These are phyloP conservation scores for Camelina hispida DNA, from an alignment of 345 rosid genomes.

Conservation along the genomic window DNA sequence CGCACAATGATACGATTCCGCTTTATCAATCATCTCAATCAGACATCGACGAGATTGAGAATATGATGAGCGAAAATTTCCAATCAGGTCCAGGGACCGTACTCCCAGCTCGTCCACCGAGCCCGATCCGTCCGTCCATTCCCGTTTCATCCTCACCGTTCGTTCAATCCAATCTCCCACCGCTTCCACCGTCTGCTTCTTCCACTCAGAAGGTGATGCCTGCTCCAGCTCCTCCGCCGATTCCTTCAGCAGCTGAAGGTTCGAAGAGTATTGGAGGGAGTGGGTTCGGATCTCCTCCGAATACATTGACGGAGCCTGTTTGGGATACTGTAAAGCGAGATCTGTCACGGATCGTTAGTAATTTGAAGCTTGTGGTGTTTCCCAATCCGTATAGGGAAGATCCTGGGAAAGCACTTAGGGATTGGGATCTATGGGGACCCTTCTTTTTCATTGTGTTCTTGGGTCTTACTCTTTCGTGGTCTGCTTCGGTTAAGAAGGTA, in stretches of 20 bases:
- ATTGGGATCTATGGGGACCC: constrained; percentile 99
- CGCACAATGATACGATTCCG: constrained; percentile 83
- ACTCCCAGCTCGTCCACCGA: constrained; percentile 81
- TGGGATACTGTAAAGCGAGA: constrained; percentile 98
- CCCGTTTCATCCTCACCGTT: constrained; percentile 79
- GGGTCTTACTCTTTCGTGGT: constrained; percentile 83
- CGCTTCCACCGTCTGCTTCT: constrained; percentile 48
- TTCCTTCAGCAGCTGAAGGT: constrained; percentile 41
- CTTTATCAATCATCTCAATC: constrained; percentile 88
- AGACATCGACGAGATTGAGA: constrained; percentile 99
- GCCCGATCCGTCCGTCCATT: constrained; percentile 81
- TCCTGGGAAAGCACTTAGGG: constrained; percentile 96
- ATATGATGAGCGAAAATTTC: constrained; percentile 78
- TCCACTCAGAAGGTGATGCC: constrained; percentile 49
- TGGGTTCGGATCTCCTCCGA: constrained; percentile 82
- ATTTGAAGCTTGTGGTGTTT: constrained; percentile 94
- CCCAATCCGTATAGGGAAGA: constrained; percentile 92
- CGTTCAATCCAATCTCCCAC: constrained; percentile 68
- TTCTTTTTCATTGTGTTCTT: constrained; percentile 92
- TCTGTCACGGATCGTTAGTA: constrained; percentile 91
- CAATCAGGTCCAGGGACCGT: constrained; percentile 76
- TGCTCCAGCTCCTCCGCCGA: constrained; percentile 51
- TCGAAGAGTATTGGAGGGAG: constrained; percentile 28
- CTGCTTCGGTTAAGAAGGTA: constrained; percentile 50
- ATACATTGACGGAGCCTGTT: constrained; percentile 95